A percentile compares a stretch with the other conserved stretches of the same genome.
Conservation (phyloP, 352 stramenopile genomes). For the Phytophthora litchii region DNA sequence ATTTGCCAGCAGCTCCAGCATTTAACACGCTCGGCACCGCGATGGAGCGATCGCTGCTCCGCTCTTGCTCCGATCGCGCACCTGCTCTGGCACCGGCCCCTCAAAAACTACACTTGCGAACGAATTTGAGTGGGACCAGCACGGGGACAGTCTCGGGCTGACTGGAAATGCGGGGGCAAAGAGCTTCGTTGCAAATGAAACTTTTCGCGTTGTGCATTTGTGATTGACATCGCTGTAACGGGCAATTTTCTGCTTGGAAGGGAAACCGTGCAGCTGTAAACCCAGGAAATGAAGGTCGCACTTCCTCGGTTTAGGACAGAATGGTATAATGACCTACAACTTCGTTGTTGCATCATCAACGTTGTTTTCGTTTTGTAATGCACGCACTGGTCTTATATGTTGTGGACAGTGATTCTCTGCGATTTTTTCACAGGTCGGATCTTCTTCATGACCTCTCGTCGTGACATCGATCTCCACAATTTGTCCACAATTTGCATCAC, state of each 20-base stretch:
- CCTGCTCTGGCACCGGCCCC: slow-evolving; percentile 24
- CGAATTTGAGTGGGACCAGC: slow-evolving; percentile 17
- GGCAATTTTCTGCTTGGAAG: background rate
- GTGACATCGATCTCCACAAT: slow-evolving; percentile 5
- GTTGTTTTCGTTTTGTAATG: no score
- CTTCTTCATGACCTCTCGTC: slow-evolving; percentile 2
- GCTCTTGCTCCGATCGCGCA: slow-evolving; percentile 18
- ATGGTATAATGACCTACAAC: background rate
- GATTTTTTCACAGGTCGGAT: background rate
- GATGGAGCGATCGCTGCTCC: slow-evolving; percentile 13
- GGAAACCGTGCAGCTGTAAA: background rate
- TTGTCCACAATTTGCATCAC: background rate
- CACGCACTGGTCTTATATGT: background rate
- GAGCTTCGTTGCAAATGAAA: background rate
- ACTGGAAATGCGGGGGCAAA: background rate
- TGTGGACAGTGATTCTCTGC: slow-evolving; percentile 1
- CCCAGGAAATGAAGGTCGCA: background rate
- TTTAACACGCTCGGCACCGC: slow-evolving; percentile 21
- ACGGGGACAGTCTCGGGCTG: slow-evolving; percentile 4
- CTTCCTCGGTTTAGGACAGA: background rate
- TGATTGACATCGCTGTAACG: background rate
- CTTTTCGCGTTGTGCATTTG: slow-evolving; percentile 11
- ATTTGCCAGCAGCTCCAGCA: slow-evolving; percentile 6
- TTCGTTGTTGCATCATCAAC: background rate
- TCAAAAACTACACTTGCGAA: slow-evolving; percentile 38